A percentile compares a stretch with the other conserved stretches of the same genome.
Conservation (phyloP, 78 protist genomes). For the Thecamonas trahens region DNA sequence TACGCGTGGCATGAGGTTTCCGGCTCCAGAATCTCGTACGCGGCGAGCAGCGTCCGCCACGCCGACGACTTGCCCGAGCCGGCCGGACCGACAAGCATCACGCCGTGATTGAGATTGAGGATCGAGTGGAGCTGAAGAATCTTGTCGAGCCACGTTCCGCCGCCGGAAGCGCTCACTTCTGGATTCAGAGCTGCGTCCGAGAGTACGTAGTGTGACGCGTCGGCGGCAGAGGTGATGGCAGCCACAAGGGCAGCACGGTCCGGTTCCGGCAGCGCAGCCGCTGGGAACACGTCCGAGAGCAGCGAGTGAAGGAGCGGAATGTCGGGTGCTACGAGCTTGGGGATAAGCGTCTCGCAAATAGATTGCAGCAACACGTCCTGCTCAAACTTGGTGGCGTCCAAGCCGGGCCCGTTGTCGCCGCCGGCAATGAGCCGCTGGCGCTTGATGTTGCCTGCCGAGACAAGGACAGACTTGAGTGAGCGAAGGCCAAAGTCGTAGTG, state of each 20-base stretch:
- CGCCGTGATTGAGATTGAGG: conserved; percentile 82
- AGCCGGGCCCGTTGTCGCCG: background rate
- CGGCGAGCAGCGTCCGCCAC: conserved; percentile 71
- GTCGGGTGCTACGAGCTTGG: conserved; percentile 92
- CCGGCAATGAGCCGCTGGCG: conserved; percentile 11
- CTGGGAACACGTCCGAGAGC: conserved; percentile 85
- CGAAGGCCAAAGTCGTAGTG: conserved; percentile 99
- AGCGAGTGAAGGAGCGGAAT: conserved; percentile 69
- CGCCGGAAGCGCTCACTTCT: no score
- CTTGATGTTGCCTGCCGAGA: conserved; percentile 86
- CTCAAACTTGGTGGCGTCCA: no score
- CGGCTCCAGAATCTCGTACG: conserved; percentile 37
- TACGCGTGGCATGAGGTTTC: conserved; percentile 3
- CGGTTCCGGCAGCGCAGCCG: conserved; percentile 7
- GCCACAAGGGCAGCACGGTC: conserved; percentile 24
- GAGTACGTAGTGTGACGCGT: conserved; percentile 25
- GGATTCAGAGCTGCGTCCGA: no score
- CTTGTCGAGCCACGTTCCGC: conserved; percentile 78
- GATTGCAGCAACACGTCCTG: conserved; percentile 57
- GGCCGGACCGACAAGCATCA: conserved; percentile 95
- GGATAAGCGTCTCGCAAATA: conserved; percentile 74
- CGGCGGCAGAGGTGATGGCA: conserved; percentile 24
- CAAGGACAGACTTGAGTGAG: conserved; percentile 89
- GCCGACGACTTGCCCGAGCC: conserved; percentile 91
- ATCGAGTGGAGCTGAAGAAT: conserved; percentile 82